These are phyloP conservation scores for Colletotrichum cuscutae DNA, from an alignment of 2,329 filamentous ascomycete species.

Conservation along the genomic window DNA sequence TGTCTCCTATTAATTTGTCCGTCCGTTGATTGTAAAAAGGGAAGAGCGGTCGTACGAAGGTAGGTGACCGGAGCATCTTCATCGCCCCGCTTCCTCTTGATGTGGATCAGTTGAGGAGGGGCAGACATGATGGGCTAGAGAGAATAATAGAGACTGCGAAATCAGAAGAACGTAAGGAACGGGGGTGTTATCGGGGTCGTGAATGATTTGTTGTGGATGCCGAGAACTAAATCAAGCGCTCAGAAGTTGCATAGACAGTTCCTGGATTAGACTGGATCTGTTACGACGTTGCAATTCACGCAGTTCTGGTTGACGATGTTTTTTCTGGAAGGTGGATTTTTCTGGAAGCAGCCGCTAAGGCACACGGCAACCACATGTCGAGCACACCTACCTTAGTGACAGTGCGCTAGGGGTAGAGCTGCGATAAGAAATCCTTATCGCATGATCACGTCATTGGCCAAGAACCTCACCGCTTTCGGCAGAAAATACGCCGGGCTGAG, in stretches of 20 bases:
- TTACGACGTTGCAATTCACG: conserved; percentile 22
- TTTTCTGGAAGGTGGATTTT: conserved; percentile 19
- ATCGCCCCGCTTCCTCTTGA: conserved; percentile 69
- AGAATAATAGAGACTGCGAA: background rate
- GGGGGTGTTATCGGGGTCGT: background rate
- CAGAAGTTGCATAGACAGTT: background rate
- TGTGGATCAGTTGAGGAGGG: conserved; percentile 67
- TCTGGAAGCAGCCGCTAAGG: conserved; percentile 17
- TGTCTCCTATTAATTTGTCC: conserved; percentile 38
- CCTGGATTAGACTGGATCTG: background rate
- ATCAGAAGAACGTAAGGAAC: too few relatives aligned
- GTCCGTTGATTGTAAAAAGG: background rate
- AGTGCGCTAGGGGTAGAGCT: background rate
- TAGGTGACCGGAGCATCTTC: conserved; percentile 65
- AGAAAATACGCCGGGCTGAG: background rate
- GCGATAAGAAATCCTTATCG: conserved; percentile 23
- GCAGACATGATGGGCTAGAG: conserved; percentile 57
- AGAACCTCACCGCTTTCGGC: conserved; percentile 8
- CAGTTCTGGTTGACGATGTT: background rate
- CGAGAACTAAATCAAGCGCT: background rate
- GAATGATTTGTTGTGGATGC: background rate
- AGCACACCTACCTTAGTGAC: background rate
- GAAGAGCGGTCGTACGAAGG: conserved; percentile 54
- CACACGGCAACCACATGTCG: background rate
- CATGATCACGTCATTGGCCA: conserved; percentile 3